These are phyloP conservation scores for Edaphochlamys debaryana DNA, from an alignment of 139 green algal species.

Conservation along the genomic window DNA sequence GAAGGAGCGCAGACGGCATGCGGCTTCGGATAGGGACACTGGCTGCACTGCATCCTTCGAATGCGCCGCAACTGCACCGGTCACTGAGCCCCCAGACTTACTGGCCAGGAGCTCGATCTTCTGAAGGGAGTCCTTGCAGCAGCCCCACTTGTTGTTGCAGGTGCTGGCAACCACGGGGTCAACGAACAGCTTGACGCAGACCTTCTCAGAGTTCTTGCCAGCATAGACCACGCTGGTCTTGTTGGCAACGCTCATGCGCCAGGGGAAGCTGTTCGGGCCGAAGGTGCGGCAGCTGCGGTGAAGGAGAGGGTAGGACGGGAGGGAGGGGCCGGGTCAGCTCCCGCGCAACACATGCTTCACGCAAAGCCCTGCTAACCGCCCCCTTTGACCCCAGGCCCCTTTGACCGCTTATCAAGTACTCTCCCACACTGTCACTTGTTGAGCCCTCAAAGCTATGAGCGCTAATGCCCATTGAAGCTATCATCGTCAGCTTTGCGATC, in stretches of 20 bases:
- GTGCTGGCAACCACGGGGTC: neutral
- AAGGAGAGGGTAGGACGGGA: neutral
- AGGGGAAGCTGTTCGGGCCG: neutral
- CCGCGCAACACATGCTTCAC: neutral
- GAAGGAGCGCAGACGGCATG: too few species aligned
- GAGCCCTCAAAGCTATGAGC: neutral
- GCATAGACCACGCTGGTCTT: neutral
- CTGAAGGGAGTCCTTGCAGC: conserved; percentile 3
- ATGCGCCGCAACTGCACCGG: too few species aligned
- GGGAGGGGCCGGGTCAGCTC: neutral
- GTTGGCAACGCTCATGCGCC: conserved; percentile 4
- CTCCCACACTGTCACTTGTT: neutral
- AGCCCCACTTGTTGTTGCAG: neutral
- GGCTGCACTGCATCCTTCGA: too few species aligned
- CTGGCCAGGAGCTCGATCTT: conserved; percentile 30
- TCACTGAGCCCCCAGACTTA: too few species aligned
- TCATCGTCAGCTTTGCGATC: too few species aligned
- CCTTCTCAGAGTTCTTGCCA: neutral
- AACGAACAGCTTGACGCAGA: conserved; percentile 28
- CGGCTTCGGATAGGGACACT: too few species aligned
- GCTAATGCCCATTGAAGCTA: too few species aligned
- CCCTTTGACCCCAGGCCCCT: too few species aligned
- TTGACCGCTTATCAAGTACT: too few species aligned
- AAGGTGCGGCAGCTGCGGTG: neutral
- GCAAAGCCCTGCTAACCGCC: too few species aligned